phyloP scores from a whole-genome alignment of 2,329 filamentous ascomycete genomes.

The Nothopassalora personata region DNA sequence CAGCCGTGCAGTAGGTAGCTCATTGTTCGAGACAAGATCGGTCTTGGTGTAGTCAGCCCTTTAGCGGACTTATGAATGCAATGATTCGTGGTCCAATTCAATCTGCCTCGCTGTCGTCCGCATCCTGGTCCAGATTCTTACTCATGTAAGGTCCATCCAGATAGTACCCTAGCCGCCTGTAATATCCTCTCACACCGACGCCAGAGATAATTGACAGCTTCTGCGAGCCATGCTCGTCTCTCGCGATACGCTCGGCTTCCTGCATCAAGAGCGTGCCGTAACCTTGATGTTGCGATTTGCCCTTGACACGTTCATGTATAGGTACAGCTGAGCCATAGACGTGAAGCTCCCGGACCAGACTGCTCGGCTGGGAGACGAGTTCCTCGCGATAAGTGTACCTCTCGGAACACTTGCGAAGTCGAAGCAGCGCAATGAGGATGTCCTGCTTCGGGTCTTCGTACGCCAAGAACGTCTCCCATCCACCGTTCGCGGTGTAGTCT shows the following conservation, averaged over 20 bases:
- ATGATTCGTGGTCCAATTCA: slow-evolving; percentile 10
- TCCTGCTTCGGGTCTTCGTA: slow-evolving; percentile 99
- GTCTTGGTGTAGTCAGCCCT: too few relatives aligned
- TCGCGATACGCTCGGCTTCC: slow-evolving; percentile 90
- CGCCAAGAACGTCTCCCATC: slow-evolving; percentile 97
- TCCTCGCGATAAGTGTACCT: slow-evolving; percentile 91
- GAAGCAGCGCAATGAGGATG: slow-evolving; percentile 85
- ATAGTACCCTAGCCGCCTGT: slow-evolving; percentile 86
- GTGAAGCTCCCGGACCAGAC: slow-evolving; percentile 87
- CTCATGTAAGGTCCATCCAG: slow-evolving; percentile 77
- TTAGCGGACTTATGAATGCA: too few relatives aligned
- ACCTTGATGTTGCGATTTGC: slow-evolving; percentile 97
- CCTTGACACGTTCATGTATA: slow-evolving; percentile 87
- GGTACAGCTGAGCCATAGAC: slow-evolving; percentile 98
- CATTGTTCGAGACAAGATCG: too few relatives aligned
- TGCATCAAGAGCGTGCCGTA: slow-evolving; percentile 97
- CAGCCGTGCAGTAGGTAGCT: too few relatives aligned
- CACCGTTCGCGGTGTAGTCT: slow-evolving; percentile 91
- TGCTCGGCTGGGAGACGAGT: slow-evolving; percentile 78
- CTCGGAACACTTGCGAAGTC: slow-evolving; percentile 81
- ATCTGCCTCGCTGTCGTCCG: slow-evolving; percentile 26
- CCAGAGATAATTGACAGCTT: slow-evolving; percentile 99
- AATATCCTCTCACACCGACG: slow-evolving; percentile 92
- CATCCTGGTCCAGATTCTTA: slow-evolving; percentile 33
- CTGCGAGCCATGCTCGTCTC: slow-evolving; percentile 84